Evolutionary conservation across 768 basidiomycete species (phyloP).

Genomic region (Zangia roseola): DNA sequence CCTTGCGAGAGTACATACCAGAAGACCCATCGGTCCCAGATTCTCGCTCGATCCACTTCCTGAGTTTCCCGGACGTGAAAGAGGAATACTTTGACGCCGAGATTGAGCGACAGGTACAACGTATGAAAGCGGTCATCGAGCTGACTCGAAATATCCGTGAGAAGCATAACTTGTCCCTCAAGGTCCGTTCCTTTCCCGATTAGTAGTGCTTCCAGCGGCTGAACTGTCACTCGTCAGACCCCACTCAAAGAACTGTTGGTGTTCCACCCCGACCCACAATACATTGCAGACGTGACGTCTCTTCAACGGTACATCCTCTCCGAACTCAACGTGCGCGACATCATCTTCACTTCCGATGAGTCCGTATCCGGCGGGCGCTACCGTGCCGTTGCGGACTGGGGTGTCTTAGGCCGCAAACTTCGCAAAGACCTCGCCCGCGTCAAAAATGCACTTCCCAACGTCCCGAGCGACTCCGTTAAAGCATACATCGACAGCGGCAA

Average conservation of each 20-base stretch:
- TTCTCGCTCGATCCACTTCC: constrained; percentile 91
- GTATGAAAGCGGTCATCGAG: constrained; percentile 95
- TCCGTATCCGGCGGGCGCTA: constrained; percentile 82
- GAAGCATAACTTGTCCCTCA: constrained; percentile 80
- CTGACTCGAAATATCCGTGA: constrained; percentile 88
- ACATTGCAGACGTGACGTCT: constrained; percentile 80
- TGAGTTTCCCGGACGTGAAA: constrained; percentile 90
- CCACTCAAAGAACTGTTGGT: constrained; percentile 90
- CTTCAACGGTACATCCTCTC: constrained; percentile 88
- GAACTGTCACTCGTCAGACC: constrained; percentile 48
- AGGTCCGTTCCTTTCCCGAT: constrained; percentile 49
- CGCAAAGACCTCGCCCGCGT: constrained; percentile 90
- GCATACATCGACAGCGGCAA: constrained; percentile 70
- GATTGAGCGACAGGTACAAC: constrained; percentile 91
- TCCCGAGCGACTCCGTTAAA: constrained; percentile 83
- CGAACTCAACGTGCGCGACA: constrained; percentile 91
- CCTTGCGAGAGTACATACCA: constrained; percentile 82
- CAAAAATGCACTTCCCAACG: constrained; percentile 78
- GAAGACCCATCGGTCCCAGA: constrained; percentile 69
- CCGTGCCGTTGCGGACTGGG: constrained; percentile 91
- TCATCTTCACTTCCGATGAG: constrained; percentile 90
- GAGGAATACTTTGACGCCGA: constrained; percentile 92
- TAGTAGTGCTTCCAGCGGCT: neutral
- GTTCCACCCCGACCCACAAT: constrained; percentile 85
- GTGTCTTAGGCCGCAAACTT: constrained; percentile 89